Evolutionary conservation across 208 protist genomes (phyloP), one percentile per base, ranked within the genome.

Genomic region (Acanthamoeba rhysodes): DNA sequence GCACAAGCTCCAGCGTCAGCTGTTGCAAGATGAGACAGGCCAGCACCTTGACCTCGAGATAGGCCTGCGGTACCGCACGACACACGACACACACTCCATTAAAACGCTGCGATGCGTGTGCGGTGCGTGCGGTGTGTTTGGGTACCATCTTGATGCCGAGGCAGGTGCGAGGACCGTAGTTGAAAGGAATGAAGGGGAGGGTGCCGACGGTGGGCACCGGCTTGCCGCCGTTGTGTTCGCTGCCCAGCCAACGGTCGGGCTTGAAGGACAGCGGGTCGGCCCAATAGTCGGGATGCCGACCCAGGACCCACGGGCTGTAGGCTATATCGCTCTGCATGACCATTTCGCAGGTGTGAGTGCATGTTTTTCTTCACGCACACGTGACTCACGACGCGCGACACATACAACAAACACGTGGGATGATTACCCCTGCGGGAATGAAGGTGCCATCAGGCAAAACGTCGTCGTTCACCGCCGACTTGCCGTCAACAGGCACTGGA

Each of bases 141-240:
- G 20, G 22, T 90, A 90, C 82, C 82, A 90, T 90, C 16, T 59
- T 66, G n/a, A 90, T 62, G 45, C 82, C 82, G 29, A 90, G 82
- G n/a, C 82, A 90, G 14, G 82, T 59, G 82, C 82, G 82, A 27
- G 82, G 82, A 9, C 82, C 82, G 34, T 64, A 90, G 82, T 90
- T 90, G 82, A 90, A 90, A 22, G 82, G 82, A 20, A 90, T 90
- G 82, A 90, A 90, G 45, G 82, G 82, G 29, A 41, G 82, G 3
- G 48, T 90, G 53, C 34, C 34, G 0, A 29, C 34, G 20, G 18
- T 4, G 24, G 48, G 34, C 3, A 64, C 82, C 14, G 34, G 82
- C 53, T 90, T 59, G 24, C 34, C 34, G 24, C 82, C 45, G n/a
- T 32, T 32, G 82, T 45, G n/a, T 20, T 64, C 45, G n/a, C 34